These are phyloP conservation scores for Saturnispora serradocipensis DNA, from an alignment of 805 yeast species.

Conservation along the genomic window DNA sequence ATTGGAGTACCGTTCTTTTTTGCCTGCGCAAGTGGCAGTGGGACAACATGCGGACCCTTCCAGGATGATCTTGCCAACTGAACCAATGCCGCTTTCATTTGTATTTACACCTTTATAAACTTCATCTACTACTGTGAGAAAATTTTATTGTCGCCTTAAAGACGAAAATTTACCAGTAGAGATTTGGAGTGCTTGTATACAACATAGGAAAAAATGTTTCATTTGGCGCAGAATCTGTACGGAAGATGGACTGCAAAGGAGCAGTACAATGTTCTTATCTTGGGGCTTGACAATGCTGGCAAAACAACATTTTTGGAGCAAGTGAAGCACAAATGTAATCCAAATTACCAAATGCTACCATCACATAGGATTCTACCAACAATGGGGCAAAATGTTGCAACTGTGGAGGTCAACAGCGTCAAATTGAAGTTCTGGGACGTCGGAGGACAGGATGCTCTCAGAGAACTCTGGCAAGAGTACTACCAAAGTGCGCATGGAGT, in stretches of 20 bases:
- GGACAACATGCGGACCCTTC: constrained; percentile 89
- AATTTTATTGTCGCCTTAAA: not conserved
- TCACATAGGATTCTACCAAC: constrained; percentile 76
- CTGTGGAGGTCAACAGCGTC: constrained; percentile 26
- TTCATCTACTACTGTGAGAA: not conserved
- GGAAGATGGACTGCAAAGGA: constrained; percentile 49
- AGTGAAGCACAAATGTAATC: constrained; percentile 41
- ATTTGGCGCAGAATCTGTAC: constrained; percentile 53
- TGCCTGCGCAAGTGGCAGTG: constrained; percentile 87
- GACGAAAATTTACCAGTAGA: not conserved
- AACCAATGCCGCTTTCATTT: constrained; percentile 33
- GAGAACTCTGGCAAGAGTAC: constrained; percentile 83
- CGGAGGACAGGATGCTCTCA: constrained; percentile 85
- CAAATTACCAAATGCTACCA: constrained; percentile 32
- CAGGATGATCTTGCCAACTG: constrained; percentile 46
- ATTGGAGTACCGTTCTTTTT: constrained; percentile 73
- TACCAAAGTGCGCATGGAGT: constrained; percentile 83
- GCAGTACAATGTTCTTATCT: constrained; percentile 67
- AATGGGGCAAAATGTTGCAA: constrained; percentile 81
- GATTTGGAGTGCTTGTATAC: not conserved
- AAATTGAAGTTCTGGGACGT: constrained; percentile 86
- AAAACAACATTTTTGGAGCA: constrained; percentile 76
- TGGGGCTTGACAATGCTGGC: constrained; percentile 95
- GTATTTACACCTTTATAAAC: constrained; percentile 1
- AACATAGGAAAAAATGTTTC: constrained; percentile 43